Evolutionary conservation across 345 rosid genomes (phyloP).

Genomic region (Nasturtium officinale): DNA sequence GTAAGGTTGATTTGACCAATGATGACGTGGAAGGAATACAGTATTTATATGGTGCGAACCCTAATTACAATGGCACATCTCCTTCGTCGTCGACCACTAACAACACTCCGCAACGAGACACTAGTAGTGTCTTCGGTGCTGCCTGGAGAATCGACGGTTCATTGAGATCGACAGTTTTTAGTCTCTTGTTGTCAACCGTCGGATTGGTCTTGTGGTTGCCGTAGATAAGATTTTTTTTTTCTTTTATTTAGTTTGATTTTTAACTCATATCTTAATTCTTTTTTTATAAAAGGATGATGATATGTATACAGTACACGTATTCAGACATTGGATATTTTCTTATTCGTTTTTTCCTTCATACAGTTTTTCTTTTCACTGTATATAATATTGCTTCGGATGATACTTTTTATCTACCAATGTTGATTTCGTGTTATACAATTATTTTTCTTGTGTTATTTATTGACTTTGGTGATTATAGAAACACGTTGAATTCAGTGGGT

Average conservation of each 20-base stretch:
- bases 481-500: not conserved
- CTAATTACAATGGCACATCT: slow-evolving; percentile 59
- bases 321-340: slow-evolving; percentile 24
- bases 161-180: slow-evolving; percentile 28
- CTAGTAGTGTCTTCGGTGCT: slow-evolving; percentile 44
- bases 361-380: slow-evolving; percentile 4
- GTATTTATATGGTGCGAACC: slow-evolving; percentile 74
- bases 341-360: not conserved
- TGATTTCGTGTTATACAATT: not conserved
- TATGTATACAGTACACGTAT: slow-evolving; percentile 7
- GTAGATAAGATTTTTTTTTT: slow-evolving; percentile 12
- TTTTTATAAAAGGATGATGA: slow-evolving; percentile 15
- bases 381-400: slow-evolving; percentile 17
- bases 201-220: slow-evolving; percentile 44
- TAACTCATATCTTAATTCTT: slow-evolving; percentile 11
- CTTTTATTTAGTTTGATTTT: slow-evolving; percentile 22
- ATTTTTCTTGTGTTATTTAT: not conserved
- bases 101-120: slow-evolving; percentile 52
- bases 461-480: not conserved
- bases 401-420: not conserved
- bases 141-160: slow-evolving; percentile 24
- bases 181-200: slow-evolving; percentile 43
- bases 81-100: slow-evolving; percentile 42
- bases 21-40: slow-evolving; percentile 82
- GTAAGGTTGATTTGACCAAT: slow-evolving; percentile 57